These are phyloP conservation scores for Parachaetomium inaequale DNA, from an alignment of 495 filamentous ascomycete species.

Conservation along the genomic window DNA sequence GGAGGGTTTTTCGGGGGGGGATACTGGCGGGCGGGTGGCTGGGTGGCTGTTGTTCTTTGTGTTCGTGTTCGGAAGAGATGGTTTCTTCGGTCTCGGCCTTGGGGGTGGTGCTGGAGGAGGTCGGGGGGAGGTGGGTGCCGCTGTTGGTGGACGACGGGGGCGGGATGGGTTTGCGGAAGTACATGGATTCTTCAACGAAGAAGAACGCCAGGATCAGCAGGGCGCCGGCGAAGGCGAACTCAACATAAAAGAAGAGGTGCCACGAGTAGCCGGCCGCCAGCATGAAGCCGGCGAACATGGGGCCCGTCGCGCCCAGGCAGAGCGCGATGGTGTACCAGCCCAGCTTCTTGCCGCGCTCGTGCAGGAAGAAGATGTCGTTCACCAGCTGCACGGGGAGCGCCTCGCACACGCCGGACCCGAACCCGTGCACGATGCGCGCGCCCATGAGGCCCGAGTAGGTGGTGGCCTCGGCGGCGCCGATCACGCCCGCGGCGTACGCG, in stretches of 20 bases:
- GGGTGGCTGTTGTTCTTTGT: too few species aligned
- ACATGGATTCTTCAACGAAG: slow-evolving; percentile 60
- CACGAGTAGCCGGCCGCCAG: slow-evolving; percentile 59
- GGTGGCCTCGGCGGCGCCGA: slow-evolving; percentile 31
- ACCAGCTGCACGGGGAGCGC: slow-evolving; percentile 61
- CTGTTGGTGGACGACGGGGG: too few species aligned
- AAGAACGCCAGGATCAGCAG: slow-evolving; percentile 57
- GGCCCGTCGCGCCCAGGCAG: slow-evolving; percentile 56
- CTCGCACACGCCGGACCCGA: slow-evolving; percentile 60
- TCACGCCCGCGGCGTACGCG: slow-evolving; percentile 31
- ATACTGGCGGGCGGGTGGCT: too few species aligned
- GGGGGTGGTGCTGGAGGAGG: slow-evolving; percentile 6
- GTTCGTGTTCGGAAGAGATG: slow-evolving; percentile 8
- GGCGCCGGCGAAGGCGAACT: slow-evolving; percentile 54
- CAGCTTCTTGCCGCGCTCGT: slow-evolving; percentile 56
- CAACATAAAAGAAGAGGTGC: slow-evolving; percentile 64
- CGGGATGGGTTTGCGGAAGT: slow-evolving; percentile 49
- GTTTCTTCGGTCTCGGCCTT: slow-evolving; percentile 19
- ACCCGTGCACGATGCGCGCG: slow-evolving; percentile 51
- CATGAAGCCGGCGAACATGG: slow-evolving; percentile 62
- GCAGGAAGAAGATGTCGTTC: slow-evolving; percentile 65
- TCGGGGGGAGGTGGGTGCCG: too few species aligned
- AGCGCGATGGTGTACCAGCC: slow-evolving; percentile 58
- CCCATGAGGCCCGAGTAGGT: slow-evolving; percentile 54
- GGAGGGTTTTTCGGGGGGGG: slow-evolving; percentile 44